Conservation (phyloP, 495 filamentous ascomycete species). For the Aspergillus ellipticus region DNA sequence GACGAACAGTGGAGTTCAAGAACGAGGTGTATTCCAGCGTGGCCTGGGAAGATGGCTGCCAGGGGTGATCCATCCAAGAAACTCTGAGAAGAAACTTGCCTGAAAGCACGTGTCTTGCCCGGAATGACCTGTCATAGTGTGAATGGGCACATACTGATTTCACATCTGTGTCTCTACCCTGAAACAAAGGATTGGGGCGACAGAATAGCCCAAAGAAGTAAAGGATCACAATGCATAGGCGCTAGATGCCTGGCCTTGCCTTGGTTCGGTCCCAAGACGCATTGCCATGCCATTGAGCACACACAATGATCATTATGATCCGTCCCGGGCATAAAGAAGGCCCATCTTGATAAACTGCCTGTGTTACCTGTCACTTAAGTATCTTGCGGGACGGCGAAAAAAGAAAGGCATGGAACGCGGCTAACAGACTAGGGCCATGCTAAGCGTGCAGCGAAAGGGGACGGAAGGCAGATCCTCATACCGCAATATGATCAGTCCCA, state of each 20-base stretch:
- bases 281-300: not conserved
- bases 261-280: not conserved
- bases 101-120: not conserved
- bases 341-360: not conserved
- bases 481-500: slow-evolving; percentile 1
- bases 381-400: not conserved
- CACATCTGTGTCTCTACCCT: not conserved
- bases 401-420: not conserved
- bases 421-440: not conserved
- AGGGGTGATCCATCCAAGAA: not conserved
- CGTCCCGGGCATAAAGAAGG: not conserved
- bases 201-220: not conserved
- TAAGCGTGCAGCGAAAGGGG: not conserved
- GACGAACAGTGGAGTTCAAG: not conserved
- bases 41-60: not conserved
- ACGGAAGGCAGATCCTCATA: not conserved
- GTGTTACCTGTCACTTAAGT: not conserved
- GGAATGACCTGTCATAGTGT: not conserved
- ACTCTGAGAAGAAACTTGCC: not conserved
- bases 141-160: not conserved
- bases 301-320: not conserved
- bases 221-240: not conserved
- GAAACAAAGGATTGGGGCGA: not conserved
- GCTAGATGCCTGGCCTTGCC: not conserved
- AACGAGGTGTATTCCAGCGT: not conserved